These are phyloP conservation scores for Castanea crenata DNA, from an alignment of 306 rosid species.

Conservation along the genomic window DNA sequence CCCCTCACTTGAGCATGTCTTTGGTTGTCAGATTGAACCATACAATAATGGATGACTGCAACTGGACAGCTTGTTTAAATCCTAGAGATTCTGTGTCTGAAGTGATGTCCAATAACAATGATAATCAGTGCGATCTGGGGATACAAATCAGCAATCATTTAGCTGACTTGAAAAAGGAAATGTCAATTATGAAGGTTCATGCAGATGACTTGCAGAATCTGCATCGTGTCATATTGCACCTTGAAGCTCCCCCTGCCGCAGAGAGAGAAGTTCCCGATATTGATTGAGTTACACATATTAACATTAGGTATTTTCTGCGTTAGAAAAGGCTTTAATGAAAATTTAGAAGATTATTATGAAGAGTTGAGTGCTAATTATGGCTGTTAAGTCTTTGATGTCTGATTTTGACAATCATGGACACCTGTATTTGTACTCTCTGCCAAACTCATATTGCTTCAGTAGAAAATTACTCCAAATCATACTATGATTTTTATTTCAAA, in stretches of 20 bases:
- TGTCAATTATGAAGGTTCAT: background rate
- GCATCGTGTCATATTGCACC: constrained; percentile 16
- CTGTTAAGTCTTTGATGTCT: background rate
- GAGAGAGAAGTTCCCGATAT: background rate
- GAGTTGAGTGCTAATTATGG: background rate
- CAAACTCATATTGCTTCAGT: no score
- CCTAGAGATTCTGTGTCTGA: background rate
- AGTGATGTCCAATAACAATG: constrained; percentile 4
- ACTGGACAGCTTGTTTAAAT: constrained; percentile 15
- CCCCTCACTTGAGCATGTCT: background rate
- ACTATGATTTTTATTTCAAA: no score
- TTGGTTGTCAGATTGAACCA: constrained; percentile 23
- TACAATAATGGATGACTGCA: constrained; percentile 1
- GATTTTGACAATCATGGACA: background rate
- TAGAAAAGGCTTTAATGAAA: background rate
- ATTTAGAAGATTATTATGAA: background rate
- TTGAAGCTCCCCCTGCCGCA: constrained; percentile 7
- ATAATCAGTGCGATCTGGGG: background rate
- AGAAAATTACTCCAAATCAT: no score
- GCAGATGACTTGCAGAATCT: constrained; percentile 23
- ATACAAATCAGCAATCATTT: background rate
- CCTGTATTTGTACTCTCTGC: no score
- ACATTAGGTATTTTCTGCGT: background rate
- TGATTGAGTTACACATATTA: background rate
- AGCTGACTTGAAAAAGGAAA: constrained; percentile 9